Conservation (phyloP, 2,329 filamentous ascomycete genomes). For the Acarospora socialis region DNA sequence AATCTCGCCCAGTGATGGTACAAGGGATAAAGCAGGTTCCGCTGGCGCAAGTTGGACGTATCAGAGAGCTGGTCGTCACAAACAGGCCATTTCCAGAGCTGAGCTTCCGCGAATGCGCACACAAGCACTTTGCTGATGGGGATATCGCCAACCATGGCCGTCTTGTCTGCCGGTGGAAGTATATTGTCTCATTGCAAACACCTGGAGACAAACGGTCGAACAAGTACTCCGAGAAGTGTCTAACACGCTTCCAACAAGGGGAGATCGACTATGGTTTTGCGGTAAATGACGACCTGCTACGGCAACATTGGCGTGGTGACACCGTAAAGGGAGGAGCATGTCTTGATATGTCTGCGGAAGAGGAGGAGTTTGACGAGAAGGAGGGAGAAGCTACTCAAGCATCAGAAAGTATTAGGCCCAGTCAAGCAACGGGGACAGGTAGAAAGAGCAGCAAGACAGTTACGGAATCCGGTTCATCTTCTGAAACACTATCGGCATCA, state of each 20-base stretch:
- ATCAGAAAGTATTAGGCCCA: too few species aligned
- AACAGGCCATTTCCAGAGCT: constrained; percentile 11
- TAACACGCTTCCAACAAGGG: constrained; percentile 8
- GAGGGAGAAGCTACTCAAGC: too few species aligned
- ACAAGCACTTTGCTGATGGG: not conserved
- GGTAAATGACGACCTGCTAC: constrained; percentile 5
- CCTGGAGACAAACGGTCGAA: constrained; percentile 11
- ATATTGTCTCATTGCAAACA: too few species aligned
- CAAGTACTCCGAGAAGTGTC: constrained; percentile 3
- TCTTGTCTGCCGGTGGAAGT: constrained; percentile 12
- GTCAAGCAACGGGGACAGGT: too few species aligned
- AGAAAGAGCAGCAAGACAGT: too few species aligned
- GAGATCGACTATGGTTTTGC: constrained; percentile 1
- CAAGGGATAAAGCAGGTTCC: constrained; percentile 9
- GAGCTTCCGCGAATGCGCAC: constrained; percentile 11
- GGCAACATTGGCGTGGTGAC: constrained; percentile 8
- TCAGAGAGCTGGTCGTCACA: constrained; percentile 10
- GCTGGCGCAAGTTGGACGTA: constrained; percentile 6
- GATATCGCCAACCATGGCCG: constrained; percentile 7
- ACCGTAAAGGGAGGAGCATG: constrained; percentile 4
- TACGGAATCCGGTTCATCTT: too few species aligned
- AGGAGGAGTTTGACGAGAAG: constrained; percentile 1
- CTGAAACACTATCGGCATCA: too few species aligned
- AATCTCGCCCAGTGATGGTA: constrained; percentile 6
- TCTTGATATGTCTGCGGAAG: too few species aligned